Base-by-base conservation (phyloP, 176 grass and related monocot species). In the Alloteropsis semialata region DNA sequence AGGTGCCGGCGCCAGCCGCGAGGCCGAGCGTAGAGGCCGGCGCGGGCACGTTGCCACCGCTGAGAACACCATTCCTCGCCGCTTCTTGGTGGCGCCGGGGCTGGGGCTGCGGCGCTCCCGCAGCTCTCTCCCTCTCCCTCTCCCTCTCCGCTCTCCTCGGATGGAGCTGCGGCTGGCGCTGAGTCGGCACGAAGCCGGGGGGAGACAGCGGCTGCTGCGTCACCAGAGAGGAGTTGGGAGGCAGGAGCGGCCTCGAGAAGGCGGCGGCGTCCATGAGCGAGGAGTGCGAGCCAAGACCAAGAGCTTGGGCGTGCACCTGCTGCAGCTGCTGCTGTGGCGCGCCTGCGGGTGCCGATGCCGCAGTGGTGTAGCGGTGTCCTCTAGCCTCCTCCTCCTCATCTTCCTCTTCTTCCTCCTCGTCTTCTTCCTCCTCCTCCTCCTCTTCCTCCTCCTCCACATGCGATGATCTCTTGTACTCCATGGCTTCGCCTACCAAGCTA, bases 211-310 rank as follows among this genome's bases (percentile, higher is more conserved):
- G 71, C 38, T 48, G 33, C 77, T 64, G 59, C 55, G 49, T 85
- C 63, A 94, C 73, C 27, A 95, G 93, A 61, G 93, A 90, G 58
- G 90, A 88, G 82, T 90, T 88, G 39, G 86, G 90, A 81, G 90
- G 93, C 60, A 95, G 65, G 25, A 92, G 86, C 0, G 93, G 93
- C 69, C 87, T 87, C 48, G 90, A 92, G 75, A 95, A 95, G 27
- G 90, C 69, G 14, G 85, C 81, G 2, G 85, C 44, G 1, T 94
- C 81, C 64, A 80, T 61, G 32, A 89, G 56, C 19, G 76, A 28
- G n/a, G 38, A 1, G 0, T 75, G 53, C 7, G 88, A 29, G 81
- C 61, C 68, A 59, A 65, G 65, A 18, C 67, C 84, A 69, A 83
- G 74, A 79, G 77, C 73, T 19, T 83, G 79, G 13, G 43, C 17